Evolutionary conservation across 768 basidiomycete genomes (phyloP).

Genomic region (Suillus subluteus): DNA sequence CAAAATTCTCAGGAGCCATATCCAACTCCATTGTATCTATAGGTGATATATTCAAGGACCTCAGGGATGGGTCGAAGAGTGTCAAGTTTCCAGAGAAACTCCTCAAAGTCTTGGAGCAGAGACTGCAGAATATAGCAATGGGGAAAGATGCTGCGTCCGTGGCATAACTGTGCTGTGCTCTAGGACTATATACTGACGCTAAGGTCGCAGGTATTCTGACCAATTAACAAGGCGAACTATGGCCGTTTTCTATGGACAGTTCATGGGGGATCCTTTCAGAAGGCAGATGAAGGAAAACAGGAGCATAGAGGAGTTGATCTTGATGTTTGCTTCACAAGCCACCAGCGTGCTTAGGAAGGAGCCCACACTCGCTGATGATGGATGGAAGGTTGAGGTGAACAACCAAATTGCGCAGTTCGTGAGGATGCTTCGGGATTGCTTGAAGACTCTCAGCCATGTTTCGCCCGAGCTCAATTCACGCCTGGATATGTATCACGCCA

Average conservation of each 20-base stretch:
- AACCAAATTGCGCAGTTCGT: conserved; percentile 91
- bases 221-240: conserved; percentile 88
- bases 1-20: conserved; percentile 66
- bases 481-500: conserved; percentile 82
- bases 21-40: conserved; percentile 59
- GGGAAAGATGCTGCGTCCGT: conserved; percentile 88
- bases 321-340: conserved; percentile 93
- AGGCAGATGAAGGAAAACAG: conserved; percentile 94
- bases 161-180: conserved; percentile 6
- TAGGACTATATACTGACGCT: conserved; percentile 13
- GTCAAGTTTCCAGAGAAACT: conserved; percentile 95
- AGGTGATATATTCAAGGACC: conserved; percentile 81
- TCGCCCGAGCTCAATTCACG: conserved; percentile 82
- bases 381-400: conserved; percentile 93
- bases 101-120: conserved; percentile 87
- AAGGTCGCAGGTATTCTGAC: conserved; percentile 73
- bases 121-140: conserved; percentile 91
- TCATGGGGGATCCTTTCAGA: conserved; percentile 82
- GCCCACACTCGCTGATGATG: conserved; percentile 78
- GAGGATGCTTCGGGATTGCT: conserved; percentile 79
- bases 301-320: conserved; percentile 95
- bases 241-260: conserved; percentile 91
- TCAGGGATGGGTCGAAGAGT: conserved; percentile 76
- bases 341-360: conserved; percentile 90
- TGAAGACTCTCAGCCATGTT: conserved; percentile 73